These are phyloP conservation scores for Lachancea nothofagi DNA, from an alignment of 805 yeast genomes.

Conservation along the genomic window DNA sequence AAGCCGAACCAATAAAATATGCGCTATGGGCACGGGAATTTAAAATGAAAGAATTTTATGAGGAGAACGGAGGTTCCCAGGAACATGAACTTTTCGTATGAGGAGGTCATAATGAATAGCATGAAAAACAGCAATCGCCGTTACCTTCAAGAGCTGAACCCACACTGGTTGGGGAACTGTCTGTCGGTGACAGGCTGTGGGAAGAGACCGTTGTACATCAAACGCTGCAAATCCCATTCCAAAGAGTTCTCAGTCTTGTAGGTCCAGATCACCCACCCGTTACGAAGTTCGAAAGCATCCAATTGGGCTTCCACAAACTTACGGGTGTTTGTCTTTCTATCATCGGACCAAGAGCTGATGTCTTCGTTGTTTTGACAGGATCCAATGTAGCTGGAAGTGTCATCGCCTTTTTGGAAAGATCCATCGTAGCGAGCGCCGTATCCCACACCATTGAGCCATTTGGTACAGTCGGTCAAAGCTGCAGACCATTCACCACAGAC, in stretches of 20 bases:
- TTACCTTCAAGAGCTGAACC: slow-evolving; percentile 14
- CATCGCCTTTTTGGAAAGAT: slow-evolving; percentile 35
- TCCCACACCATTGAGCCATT: slow-evolving; percentile 83
- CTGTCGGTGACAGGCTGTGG: slow-evolving; percentile 77
- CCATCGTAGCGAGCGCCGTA: slow-evolving; percentile 80
- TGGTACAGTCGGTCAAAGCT: slow-evolving; percentile 87
- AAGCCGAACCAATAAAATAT: too few species aligned
- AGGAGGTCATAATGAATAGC: background rate
- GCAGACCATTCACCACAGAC: slow-evolving; percentile 88
- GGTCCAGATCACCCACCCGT: slow-evolving; percentile 93
- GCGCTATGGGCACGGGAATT: too few species aligned
- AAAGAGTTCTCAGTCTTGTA: slow-evolving; percentile 80
- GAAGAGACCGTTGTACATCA: slow-evolving; percentile 56
- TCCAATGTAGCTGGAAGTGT: slow-evolving; percentile 42
- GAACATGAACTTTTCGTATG: background rate
- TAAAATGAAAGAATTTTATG: too few species aligned
- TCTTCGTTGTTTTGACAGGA: slow-evolving; percentile 53
- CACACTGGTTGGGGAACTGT: slow-evolving; percentile 65
- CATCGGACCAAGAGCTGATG: slow-evolving; percentile 51
- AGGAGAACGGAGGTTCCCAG: too few species aligned
- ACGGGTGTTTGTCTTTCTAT: slow-evolving; percentile 54
- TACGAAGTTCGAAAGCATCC: slow-evolving; percentile 69
- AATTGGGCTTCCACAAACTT: slow-evolving; percentile 82
- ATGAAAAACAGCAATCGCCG: background rate
- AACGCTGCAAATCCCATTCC: slow-evolving; percentile 79